Evolutionary conservation across 352 stramenopile species (phyloP).

Genomic region (Globisporangium splendens): DNA sequence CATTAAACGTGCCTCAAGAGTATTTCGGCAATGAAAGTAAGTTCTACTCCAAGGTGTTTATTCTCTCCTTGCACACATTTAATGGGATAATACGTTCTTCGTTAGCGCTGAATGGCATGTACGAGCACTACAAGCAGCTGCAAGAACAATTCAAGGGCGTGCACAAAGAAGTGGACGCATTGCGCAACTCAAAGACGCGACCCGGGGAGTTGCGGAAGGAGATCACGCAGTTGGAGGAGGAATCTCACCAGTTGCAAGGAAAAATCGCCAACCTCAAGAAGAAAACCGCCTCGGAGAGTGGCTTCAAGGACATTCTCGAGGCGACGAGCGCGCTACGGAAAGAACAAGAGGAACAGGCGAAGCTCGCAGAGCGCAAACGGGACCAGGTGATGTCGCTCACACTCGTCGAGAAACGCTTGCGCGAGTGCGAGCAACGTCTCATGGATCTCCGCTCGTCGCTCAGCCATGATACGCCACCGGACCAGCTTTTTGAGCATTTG

Average conservation of each 20-base stretch:
- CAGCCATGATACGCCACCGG: constrained; percentile 68
- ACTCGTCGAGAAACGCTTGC: constrained; percentile 74
- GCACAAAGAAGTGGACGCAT: constrained; percentile 89
- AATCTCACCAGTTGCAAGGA: constrained; percentile 86
- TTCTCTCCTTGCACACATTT: too few relatives aligned
- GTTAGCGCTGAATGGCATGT: constrained; percentile 64
- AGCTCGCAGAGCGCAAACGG: constrained; percentile 83
- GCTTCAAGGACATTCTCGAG: constrained; percentile 89
- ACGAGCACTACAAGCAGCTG: constrained; percentile 91
- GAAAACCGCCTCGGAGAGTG: constrained; percentile 73
- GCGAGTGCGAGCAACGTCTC: constrained; percentile 70
- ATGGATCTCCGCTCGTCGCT: constrained; percentile 70
- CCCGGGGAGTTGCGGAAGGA: constrained; percentile 86
- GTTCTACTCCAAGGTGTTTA: constrained; percentile 3
- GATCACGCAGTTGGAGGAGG: constrained; percentile 91
- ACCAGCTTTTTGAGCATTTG: constrained; percentile 88
- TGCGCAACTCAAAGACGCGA: constrained; percentile 73
- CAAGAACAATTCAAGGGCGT: constrained; percentile 91
- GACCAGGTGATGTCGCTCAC: constrained; percentile 88
- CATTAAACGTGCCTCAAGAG: constrained; percentile 91
- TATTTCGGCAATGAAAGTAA: constrained; percentile 88
- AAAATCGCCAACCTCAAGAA: constrained; percentile 90
- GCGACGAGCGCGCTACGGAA: constrained; percentile 90
- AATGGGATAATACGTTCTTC: background rate
- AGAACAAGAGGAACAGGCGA: constrained; percentile 93